Evolutionary conservation across 768 basidiomycete genomes (phyloP).

Genomic region (Phanerochaete sordida): DNA sequence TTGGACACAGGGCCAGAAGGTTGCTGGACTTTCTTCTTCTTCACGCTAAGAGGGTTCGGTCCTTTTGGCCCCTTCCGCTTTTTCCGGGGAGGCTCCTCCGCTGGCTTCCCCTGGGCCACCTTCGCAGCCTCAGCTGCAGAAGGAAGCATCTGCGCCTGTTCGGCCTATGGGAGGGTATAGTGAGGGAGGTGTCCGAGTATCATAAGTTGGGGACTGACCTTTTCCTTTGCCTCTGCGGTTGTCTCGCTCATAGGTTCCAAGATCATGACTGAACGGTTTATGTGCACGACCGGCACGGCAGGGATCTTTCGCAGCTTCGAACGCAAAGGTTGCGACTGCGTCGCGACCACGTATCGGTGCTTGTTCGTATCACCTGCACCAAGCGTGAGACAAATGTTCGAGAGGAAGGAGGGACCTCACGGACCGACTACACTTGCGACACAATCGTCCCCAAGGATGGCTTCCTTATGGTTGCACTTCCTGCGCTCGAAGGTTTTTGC

Average conservation of each 20-base stretch:
- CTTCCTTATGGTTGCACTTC: conserved; percentile 91
- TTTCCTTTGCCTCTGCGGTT: conserved; percentile 66
- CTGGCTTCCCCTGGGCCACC: conserved; percentile 29
- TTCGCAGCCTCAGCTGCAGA: conserved; percentile 44
- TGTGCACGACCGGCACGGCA: conserved; percentile 85
- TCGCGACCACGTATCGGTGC: conserved; percentile 88
- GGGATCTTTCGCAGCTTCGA: conserved; percentile 67
- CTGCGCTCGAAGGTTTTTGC: conserved; percentile 92
- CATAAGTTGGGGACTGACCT: conserved; percentile 33
- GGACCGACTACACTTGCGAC: conserved; percentile 76
- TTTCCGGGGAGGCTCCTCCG: conserved; percentile 43
- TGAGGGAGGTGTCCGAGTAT: background rate
- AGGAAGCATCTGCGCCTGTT: conserved; percentile 57
- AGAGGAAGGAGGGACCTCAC: conserved; percentile 18
- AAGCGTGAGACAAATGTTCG: background rate
- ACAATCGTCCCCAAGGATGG: conserved; percentile 85
- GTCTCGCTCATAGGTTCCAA: conserved; percentile 84
- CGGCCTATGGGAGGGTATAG: conserved; percentile 41
- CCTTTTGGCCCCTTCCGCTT: conserved; percentile 72
- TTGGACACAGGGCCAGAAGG: background rate
- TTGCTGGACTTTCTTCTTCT: conserved; percentile 64
- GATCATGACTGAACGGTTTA: conserved; percentile 90
- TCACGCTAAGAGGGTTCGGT: conserved; percentile 90
- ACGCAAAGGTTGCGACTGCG: conserved; percentile 76
- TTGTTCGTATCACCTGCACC: conserved; percentile 76